Base-by-base conservation (phyloP, 495 filamentous ascomycete species). In the Pyronema domesticum region DNA sequence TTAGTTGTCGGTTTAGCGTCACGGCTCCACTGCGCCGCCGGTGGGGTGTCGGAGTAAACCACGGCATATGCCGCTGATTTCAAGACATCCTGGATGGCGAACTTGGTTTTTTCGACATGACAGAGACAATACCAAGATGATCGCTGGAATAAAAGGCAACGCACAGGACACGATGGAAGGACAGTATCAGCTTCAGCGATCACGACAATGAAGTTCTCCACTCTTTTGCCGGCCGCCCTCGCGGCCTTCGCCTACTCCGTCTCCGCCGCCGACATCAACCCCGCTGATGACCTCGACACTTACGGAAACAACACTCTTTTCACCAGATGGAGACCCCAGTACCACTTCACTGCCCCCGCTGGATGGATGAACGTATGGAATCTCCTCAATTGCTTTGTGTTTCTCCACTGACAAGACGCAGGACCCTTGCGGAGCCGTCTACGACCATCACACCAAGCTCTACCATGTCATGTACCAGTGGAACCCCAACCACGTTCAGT, bases 201-300 rank as follows among this genome's bases (percentile, higher is more conserved):
- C 5, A 30, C 23, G 23, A 30, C 23, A 30, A 30, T 30, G 23
- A 30, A 30, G 23, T 30, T 30, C 23, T 30, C 23, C 23, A 30
- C 23, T 30, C 23, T 30, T 30, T 30, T 30, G 23, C 23, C 23
- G 2, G 23, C 23, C 23, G 23, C 23, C 23, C 23, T 30, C 5
- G 23, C 23, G 23, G 23, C 23, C 23, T 30, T 19, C 13, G 17
- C 45, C 1, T 19, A 11, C 14, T 19, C 23, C 45, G 47, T 35
- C 47, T 7, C 13, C 6, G 47, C 19, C 30, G 35, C 19, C 17
- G 50, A 53, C 37, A 14, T 95, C 60, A 94, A 95, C 68, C 73
- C 78, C 19, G 83, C 87, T 61, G 80, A 73, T 56, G 77, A 81
- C 36, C 73, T 75, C 54, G 86, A 80, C 4, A 68, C 70, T 45